These are phyloP conservation scores for Pichiaceae sp. DNA, from an alignment of 1,139 yeast genomes.

Conservation along the genomic window DNA sequence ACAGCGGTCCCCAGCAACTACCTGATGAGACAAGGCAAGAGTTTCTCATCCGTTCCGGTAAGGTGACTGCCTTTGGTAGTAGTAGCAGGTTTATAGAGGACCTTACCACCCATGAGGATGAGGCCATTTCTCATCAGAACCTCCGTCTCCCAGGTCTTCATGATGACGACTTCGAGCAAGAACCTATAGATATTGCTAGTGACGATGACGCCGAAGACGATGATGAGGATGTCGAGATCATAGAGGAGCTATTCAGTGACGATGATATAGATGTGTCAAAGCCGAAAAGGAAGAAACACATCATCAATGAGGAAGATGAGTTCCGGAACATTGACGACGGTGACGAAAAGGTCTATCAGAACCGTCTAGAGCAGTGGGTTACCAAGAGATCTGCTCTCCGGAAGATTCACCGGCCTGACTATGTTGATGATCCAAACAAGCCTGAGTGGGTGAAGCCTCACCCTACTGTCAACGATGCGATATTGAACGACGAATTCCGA, in stretches of 20 bases:
- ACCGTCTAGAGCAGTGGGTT: conserved; percentile 54
- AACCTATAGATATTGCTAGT: conserved; percentile 6
- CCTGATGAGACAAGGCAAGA: conserved; percentile 76
- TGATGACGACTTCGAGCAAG: conserved; percentile 9
- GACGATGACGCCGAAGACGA: conserved; percentile 11
- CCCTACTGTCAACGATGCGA: conserved; percentile 70
- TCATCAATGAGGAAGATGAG: conserved; percentile 21
- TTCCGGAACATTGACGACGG: conserved; percentile 67
- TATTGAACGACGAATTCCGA: conserved; percentile 55
- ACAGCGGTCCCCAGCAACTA: conserved; percentile 21
- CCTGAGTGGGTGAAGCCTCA: conserved; percentile 71
- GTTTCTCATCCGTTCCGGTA: conserved; percentile 78
- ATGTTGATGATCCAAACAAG: conserved; percentile 22
- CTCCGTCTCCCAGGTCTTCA: conserved; percentile 35
- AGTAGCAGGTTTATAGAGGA: conserved; percentile 40
- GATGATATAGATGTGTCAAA: conserved; percentile 15
- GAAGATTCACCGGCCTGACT: conserved; percentile 17
- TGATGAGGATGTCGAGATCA: conserved; percentile 6
- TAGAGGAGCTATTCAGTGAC: conserved; percentile 4
- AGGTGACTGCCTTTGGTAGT: conserved; percentile 88
- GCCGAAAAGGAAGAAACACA: conserved; percentile 1
- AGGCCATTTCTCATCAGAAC: conserved; percentile 31
- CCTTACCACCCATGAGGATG: conserved; percentile 8
- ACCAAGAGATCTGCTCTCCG: conserved; percentile 32
- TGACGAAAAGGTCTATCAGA: conserved; percentile 52